Evolutionary conservation across 805 yeast species (phyloP), one percentile per base, ranked within the genome.

Genomic region (Candida taoyuanica): DNA sequence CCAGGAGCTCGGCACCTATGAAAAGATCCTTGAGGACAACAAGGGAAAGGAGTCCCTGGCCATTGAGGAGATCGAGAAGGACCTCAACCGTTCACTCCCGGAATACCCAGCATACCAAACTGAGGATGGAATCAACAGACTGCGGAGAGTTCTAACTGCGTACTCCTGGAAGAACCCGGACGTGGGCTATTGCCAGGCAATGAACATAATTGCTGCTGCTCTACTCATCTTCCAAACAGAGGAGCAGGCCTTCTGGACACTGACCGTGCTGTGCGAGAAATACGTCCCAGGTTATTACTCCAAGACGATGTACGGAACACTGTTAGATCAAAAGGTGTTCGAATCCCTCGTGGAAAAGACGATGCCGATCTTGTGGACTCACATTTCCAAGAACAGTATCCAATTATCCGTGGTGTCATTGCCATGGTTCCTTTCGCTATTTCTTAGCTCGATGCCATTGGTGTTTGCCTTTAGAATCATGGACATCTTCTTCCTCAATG

Each of bases 171-270:
- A 84, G 48, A 88, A 89, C 58, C 96, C 96, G 0, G 96, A 91
- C 29, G 86, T 93, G 18, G 99, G 99, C 0, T 93, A 93, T 60
- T 93, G 99, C 59, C 98, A 93, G 61, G 98, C 98, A 1, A 93
- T 94, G 98, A 93, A 93, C 58, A 93, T 93, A 36, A 88, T 85
- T 7, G 78, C 76, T 2, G 95, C 95, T 2, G 89, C 86, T 0
- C 59, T 85, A 37, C 63, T 85, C 43, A 83, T 83, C 28, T 84
- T 78, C 58, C 88, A 86, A 83, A 83, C 94, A 7, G 99, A 93
- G 60, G 98, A 91, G 48, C 98, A 93, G 61, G 98, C 96, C 0
- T 93, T 87, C 56, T 93, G 98, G 98, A 77, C 91, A 41, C 69
- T 93, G 40, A 76, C 79, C 39, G 74, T 76, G 14, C 62, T 93